A percentile compares a stretch with the other conserved stretches of the same genome.
Evolutionary conservation across 1,284 basidiomycete species (phyloP).

Genomic region (Sporisorium exsertum): DNA sequence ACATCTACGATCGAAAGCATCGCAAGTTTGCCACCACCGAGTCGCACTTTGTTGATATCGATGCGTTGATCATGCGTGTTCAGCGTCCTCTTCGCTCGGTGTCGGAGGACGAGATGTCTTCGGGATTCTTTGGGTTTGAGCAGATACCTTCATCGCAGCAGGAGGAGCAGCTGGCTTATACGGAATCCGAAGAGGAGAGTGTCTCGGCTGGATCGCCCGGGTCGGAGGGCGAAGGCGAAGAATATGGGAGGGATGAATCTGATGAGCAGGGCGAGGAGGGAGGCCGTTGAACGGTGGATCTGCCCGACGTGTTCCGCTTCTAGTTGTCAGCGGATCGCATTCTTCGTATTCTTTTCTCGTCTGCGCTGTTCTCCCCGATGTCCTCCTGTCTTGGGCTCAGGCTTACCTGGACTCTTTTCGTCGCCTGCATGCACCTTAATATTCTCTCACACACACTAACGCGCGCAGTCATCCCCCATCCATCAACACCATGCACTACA

Average conservation of each 20-base stretch:
- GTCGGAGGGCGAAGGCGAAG: constrained; percentile 4
- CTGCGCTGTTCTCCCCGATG: too few species aligned
- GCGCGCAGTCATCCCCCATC: not conserved
- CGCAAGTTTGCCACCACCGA: constrained; percentile 85
- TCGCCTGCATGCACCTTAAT: not conserved
- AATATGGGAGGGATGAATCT: not conserved
- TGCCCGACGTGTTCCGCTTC: not conserved
- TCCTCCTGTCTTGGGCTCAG: too few species aligned
- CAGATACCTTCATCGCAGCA: constrained; percentile 44
- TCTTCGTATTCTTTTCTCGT: not conserved
- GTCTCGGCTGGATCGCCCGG: constrained; percentile 38
- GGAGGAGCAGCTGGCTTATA: constrained; percentile 25
- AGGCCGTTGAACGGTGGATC: not conserved
- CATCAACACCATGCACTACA: not conserved
- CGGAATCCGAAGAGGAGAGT: constrained; percentile 41
- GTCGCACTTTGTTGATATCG: constrained; percentile 84
- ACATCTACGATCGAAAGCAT: constrained; percentile 81
- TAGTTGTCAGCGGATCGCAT: not conserved
- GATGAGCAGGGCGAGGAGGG: constrained; percentile 6
- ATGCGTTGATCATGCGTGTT: constrained; percentile 81
- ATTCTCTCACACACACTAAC: not conserved
- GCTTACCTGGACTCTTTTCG: not conserved
- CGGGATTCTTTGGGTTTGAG: constrained; percentile 34
- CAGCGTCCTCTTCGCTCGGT: constrained; percentile 65
- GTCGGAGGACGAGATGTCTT: constrained; percentile 33